These are phyloP conservation scores for Penicillium sp. DNA, from an alignment of 2,329 filamentous ascomycete genomes.

Conservation along the genomic window DNA sequence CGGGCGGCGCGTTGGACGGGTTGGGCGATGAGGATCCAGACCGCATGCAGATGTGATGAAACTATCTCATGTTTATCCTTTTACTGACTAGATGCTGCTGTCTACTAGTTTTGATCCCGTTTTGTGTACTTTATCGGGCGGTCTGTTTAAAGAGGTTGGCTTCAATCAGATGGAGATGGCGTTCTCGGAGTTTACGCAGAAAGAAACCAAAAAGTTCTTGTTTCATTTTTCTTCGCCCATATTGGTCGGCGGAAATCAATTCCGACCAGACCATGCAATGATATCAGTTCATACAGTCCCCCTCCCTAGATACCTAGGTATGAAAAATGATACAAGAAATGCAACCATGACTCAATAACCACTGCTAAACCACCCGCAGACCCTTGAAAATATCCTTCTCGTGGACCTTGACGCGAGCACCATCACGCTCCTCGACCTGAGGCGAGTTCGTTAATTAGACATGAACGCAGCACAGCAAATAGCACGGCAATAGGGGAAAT, in stretches of 20 bases:
- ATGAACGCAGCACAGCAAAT: background rate
- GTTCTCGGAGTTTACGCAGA: constrained; percentile 12
- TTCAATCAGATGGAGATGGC: constrained; percentile 10
- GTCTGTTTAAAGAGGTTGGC: background rate
- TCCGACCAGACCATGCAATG: background rate
- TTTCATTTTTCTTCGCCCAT: background rate
- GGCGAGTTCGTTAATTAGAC: background rate
- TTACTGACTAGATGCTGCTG: background rate
- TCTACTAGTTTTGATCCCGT: background rate
- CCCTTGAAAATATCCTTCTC: constrained; percentile 13
- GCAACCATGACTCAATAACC: no score
- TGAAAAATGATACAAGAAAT: background rate
- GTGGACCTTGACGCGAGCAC: constrained; percentile 8
- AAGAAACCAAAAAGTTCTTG: constrained; percentile 4
- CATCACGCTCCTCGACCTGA: constrained; percentile 8
- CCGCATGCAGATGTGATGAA: constrained; percentile 35
- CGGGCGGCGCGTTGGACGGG: constrained; percentile 52
- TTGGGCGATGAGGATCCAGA: constrained; percentile 30
- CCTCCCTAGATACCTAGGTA: no score
- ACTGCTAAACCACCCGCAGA: background rate
- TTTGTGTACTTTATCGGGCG: constrained; percentile 6
- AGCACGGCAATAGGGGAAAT: background rate
- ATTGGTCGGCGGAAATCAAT: background rate
- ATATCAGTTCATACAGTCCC: background rate
- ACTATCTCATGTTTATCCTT: background rate